A percentile compares a stretch with the other conserved stretches of the same genome.
phyloP scores from a whole-genome alignment of 78 protist species.

The Dictyostelium brefeldianum region DNA sequence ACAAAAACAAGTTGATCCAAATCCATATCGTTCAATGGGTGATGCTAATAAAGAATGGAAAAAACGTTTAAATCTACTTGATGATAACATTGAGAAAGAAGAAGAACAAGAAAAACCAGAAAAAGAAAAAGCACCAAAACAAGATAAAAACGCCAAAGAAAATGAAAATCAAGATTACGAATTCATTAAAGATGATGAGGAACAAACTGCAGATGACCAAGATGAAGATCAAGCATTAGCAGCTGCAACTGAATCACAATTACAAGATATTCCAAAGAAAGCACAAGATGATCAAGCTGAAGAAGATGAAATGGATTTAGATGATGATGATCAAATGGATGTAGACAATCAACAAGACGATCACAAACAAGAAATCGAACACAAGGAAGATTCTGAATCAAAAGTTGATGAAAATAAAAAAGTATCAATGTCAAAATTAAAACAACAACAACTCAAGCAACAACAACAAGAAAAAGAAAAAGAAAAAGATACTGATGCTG shows the following conservation, averaged over 20 bases:
- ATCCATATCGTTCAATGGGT: constrained; percentile 76
- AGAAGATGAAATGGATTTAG: constrained; percentile 25
- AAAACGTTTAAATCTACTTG: constrained; percentile 48
- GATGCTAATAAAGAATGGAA: constrained; percentile 83
- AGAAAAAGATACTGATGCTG: constrained; percentile 30
- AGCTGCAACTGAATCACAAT: constrained; percentile 70
- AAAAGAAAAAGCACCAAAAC: constrained; percentile 70
- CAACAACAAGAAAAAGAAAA: constrained; percentile 70
- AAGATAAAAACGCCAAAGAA: constrained; percentile 68
- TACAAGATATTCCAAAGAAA: constrained; percentile 32
- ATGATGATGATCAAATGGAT: constrained; percentile 51
- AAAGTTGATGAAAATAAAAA: constrained; percentile 65
- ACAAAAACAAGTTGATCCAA: constrained; percentile 62
- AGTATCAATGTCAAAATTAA: constrained; percentile 64
- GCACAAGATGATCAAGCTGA: constrained; percentile 2
- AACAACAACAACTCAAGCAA: constrained; percentile 47
- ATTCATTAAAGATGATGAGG: constrained; percentile 49
- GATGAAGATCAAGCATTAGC: constrained; percentile 67
- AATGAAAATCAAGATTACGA: constrained; percentile 77
- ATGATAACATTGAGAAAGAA: constrained; percentile 80
- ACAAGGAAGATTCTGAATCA: constrained; percentile 47
- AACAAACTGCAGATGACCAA: background rate
- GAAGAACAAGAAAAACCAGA: constrained; percentile 27
- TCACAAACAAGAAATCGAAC: constrained; percentile 19
- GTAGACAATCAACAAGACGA: constrained; percentile 44